A percentile compares a stretch with the other conserved stretches of the same genome.
These are phyloP conservation scores for Blastobotrys chiropterorum DNA, from an alignment of 805 yeast genomes.

Conservation along the genomic window DNA sequence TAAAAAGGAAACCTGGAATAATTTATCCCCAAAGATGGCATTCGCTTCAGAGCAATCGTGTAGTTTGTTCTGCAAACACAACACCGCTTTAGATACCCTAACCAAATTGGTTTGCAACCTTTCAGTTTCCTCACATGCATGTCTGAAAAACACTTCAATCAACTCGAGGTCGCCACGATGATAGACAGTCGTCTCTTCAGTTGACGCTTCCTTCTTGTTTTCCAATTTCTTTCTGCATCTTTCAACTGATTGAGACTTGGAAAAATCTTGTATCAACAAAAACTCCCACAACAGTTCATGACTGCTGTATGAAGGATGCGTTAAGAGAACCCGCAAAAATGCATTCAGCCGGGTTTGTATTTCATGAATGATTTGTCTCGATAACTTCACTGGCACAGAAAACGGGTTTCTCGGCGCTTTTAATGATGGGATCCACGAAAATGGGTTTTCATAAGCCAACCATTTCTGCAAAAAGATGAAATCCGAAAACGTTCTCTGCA, in stretches of 20 bases:
- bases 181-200: slow-evolving; percentile 19
- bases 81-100: slow-evolving; percentile 9
- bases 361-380: slow-evolving; percentile 28
- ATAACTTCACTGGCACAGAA: slow-evolving; percentile 26
- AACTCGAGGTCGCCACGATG: slow-evolving; percentile 18
- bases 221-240: slow-evolving; percentile 24
- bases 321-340: slow-evolving; percentile 39
- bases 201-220: slow-evolving; percentile 19
- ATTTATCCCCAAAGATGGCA: slow-evolving; percentile 12
- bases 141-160: slow-evolving; percentile 20
- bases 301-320: slow-evolving; percentile 33
- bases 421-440: slow-evolving; percentile 34
- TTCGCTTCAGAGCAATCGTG: slow-evolving; percentile 17
- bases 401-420: slow-evolving; percentile 25
- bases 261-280: slow-evolving; percentile 22
- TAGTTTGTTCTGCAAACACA: slow-evolving; percentile 15
- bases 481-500: slow-evolving; percentile 28
- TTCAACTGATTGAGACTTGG: slow-evolving; percentile 21
- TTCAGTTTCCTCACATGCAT: slow-evolving; percentile 20
- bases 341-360: slow-evolving; percentile 44
- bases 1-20: slow-evolving; percentile 12
- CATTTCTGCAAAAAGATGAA: slow-evolving; percentile 29
- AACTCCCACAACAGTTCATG: slow-evolving; percentile 42
- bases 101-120: slow-evolving; percentile 6
- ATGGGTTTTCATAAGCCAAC: slow-evolving; percentile 31